Conservation (phyloP, 345 rosid genomes). For the Arabidopsis thaliana region TAIR10.1 NC_003076.8:23443001-23443500, state of each 20-base stretch:
- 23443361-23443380: conserved; percentile 39
- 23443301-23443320: conserved; percentile 64
- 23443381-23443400: conserved; percentile 36
- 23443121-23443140: conserved; percentile 54
- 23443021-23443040: conserved; percentile 63
- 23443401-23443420: conserved; percentile 43
- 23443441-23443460: conserved; percentile 33
- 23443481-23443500: conserved; percentile 40
- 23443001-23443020: conserved; percentile 64
- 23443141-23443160: conserved; percentile 57
- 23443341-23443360: conserved; percentile 42
- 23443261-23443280: conserved; percentile 62
- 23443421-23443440: conserved; percentile 46
- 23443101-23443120: conserved; percentile 56
- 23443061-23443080: conserved; percentile 63
- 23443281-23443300: conserved; percentile 59
- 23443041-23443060: conserved; percentile 80
- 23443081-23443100: conserved; percentile 62
- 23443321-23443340: conserved; percentile 52
- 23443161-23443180: conserved; percentile 64
- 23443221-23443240: conserved; percentile 81
- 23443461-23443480: conserved; percentile 32
- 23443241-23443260: conserved; percentile 61
- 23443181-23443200: conserved; percentile 68
- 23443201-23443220: conserved; percentile 81